Evolutionary conservation across 768 basidiomycete species (phyloP).

Genomic region (Cystofilobasidium capitatum): DNA sequence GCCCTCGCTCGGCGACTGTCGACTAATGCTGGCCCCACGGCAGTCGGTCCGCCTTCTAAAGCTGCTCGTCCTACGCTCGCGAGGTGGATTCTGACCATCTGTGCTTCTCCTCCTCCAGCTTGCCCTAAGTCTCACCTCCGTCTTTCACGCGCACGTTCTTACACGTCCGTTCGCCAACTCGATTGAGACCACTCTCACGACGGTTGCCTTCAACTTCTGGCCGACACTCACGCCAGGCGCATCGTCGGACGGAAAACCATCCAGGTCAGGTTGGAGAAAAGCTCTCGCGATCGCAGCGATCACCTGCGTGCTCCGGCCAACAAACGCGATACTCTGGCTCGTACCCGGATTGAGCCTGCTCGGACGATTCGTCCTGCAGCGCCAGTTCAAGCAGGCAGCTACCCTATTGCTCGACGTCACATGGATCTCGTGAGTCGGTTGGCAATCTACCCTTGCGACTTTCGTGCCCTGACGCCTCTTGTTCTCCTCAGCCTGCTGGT

Average conservation of each 20-base stretch:
- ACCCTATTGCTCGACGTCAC: neutral
- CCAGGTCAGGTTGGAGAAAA: constrained; percentile 30
- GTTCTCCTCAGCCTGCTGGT: constrained; percentile 27
- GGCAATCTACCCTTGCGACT: neutral
- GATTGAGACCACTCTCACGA: constrained; percentile 75
- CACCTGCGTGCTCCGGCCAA: constrained; percentile 75
- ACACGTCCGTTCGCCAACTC: constrained; percentile 88
- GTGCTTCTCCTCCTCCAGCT: constrained; percentile 45
- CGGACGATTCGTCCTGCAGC: neutral
- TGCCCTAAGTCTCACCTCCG: constrained; percentile 68
- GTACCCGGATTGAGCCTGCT: constrained; percentile 56
- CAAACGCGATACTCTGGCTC: constrained; percentile 76
- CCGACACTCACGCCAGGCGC: neutral
- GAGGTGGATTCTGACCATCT: neutral
- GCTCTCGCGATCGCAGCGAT: constrained; percentile 57
- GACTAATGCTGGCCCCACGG: constrained; percentile 49
- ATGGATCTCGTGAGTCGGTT: constrained; percentile 16
- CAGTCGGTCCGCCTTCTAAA: constrained; percentile 47
- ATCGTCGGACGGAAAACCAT: neutral
- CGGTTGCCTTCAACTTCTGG: constrained; percentile 64
- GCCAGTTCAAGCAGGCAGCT: neutral
- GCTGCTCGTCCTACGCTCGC: neutral
- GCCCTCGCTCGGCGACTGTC: constrained; percentile 52
- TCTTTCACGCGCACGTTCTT: constrained; percentile 75
- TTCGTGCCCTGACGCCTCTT: neutral